These are phyloP conservation scores for Phymatotrichopsis omnivora DNA, from an alignment of 2,329 filamentous ascomycete genomes.

Conservation along the genomic window DNA sequence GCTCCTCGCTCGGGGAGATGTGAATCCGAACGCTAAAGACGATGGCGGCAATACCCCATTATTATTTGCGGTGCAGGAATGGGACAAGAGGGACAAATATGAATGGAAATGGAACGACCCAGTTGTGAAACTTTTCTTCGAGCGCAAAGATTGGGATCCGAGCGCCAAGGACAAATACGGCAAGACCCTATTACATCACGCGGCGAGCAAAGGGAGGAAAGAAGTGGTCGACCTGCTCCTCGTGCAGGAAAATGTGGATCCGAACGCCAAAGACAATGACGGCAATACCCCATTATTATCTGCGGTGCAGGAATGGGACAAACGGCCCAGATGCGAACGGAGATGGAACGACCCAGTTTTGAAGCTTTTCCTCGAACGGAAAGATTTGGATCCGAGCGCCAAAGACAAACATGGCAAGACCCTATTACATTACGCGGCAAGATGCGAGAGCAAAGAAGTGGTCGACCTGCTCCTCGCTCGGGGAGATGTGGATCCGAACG, in stretches of 20 bases:
- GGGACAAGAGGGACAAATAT: background rate
- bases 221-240: background rate
- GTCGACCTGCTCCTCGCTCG: background rate
- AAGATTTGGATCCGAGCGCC: background rate
- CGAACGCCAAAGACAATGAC: background rate
- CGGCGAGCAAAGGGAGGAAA: background rate
- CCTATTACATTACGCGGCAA: background rate
- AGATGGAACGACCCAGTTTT: background rate
- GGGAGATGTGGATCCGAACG: background rate
- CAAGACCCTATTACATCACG: background rate
- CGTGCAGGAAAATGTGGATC: background rate
- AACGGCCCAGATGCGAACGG: no score
- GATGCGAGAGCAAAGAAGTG: no score
- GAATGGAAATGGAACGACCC: background rate
- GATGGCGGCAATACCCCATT: background rate
- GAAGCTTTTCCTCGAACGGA: background rate
- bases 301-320: background rate
- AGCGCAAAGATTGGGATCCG: background rate
- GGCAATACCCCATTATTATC: background rate
- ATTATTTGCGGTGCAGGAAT: no score
- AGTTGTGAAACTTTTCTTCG: background rate
- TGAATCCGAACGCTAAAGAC: background rate
- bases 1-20: background rate
- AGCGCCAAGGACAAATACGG: background rate
- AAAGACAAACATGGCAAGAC: background rate